Conservation (phyloP, 257 asterid genomes). For the Catharanthus roseus region DNA sequence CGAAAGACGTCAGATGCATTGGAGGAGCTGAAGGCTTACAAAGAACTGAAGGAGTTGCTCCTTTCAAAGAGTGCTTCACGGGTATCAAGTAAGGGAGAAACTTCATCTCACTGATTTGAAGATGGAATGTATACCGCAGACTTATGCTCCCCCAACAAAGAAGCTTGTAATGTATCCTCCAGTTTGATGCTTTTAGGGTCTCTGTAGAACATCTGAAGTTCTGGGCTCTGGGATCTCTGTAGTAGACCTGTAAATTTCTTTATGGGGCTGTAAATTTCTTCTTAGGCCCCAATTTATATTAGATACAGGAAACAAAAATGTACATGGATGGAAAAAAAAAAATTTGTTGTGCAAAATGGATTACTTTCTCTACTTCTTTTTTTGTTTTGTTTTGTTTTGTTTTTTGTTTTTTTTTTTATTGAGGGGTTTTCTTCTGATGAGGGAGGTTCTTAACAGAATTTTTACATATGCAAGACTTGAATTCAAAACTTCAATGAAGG, state of each 20-base stretch:
- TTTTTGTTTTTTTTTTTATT: too few species aligned
- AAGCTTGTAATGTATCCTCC: background rate
- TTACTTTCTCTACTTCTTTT: background rate
- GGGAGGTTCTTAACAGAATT: too few species aligned
- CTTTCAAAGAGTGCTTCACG: conserved; percentile 62
- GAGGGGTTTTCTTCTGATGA: too few species aligned
- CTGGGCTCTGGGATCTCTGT: background rate
- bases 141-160: background rate
- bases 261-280: conserved; percentile 1
- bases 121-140: background rate
- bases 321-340: background rate
- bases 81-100: conserved; percentile 21
- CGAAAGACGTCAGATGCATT: conserved; percentile 76
- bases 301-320: background rate
- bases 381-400: too few species aligned
- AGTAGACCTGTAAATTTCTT: background rate
- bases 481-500: too few species aligned
- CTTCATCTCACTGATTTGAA: conserved; percentile 7
- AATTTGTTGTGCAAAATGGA: background rate
- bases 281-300: background rate
- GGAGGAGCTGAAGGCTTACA: conserved; percentile 78
- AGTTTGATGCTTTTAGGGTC: background rate
- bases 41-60: conserved; percentile 62
- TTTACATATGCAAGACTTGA: too few species aligned
- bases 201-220: background rate